Conservation (phyloP, 2,329 filamentous ascomycete species). For the Orbilia oligospora region DNA sequence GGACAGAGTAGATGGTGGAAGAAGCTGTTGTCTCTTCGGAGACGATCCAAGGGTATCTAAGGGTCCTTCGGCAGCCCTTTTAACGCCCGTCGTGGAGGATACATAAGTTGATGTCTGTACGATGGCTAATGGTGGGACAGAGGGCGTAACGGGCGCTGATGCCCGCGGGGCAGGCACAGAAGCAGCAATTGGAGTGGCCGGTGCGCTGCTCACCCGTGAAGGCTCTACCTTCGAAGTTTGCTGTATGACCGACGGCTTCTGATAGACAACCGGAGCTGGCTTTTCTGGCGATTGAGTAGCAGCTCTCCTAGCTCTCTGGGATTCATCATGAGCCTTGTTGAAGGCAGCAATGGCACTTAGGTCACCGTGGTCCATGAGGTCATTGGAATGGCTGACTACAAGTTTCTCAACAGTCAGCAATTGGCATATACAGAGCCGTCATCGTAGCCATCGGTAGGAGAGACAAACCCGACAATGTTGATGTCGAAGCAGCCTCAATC, state of each 20-base stretch:
- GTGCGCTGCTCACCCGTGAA: constrained; percentile 12
- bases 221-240: constrained; percentile 21
- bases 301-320: constrained; percentile 31
- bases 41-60: constrained; percentile 32
- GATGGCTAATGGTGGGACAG: constrained; percentile 12
- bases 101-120: neutral
- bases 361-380: constrained; percentile 53
- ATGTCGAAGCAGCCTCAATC: constrained; percentile 45
- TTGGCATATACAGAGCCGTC: constrained; percentile 1
- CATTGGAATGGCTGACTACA: constrained; percentile 30
- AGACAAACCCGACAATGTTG: constrained; percentile 45
- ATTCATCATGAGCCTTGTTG: constrained; percentile 57
- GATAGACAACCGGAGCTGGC: constrained; percentile 14
- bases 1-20: constrained; percentile 10
- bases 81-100: constrained; percentile 31
- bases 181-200: constrained; percentile 14
- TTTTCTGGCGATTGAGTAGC: constrained; percentile 28
- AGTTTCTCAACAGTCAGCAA: constrained; percentile 21
- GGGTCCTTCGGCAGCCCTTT: constrained; percentile 41
- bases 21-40: constrained; percentile 40
- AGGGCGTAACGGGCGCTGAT: constrained; percentile 8
- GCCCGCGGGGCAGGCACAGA: constrained; percentile 1
- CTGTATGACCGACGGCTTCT: constrained; percentile 5
- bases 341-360: constrained; percentile 58
- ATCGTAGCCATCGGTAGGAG: neutral